Base-by-base conservation (phyloP, 2,329 filamentous ascomycete genomes). In the Plenodomus lindquistii region DNA sequence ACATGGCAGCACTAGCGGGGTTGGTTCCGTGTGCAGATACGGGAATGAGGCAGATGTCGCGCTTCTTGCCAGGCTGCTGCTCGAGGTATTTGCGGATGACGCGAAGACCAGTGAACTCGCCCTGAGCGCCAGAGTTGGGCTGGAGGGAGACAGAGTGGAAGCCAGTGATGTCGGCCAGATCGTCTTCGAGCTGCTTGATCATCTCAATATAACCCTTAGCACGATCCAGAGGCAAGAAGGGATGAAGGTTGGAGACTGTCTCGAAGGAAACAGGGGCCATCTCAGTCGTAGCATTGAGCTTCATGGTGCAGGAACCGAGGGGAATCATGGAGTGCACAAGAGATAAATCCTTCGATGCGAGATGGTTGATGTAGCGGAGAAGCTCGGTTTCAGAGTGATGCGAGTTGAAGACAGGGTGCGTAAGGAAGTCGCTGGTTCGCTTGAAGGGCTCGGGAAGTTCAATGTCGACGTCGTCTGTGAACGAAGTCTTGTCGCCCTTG, bases 301-400 rank as follows among this genome's bases (percentile, higher is more conserved):
- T 97, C 93, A 97, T 97, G 13, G 93, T 97, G 79, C 93, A 97
- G 1, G 93, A 97, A 17, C 93, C 93, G 1, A 97, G 83, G 2
- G 93, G 91, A 52, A 97, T 97, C 93, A 97, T 97, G 15, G 92
- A 97, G 76, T 97, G 93, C 2, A 92, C 89, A 4, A 97, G 81
- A 1, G 93, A 97, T 13, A 97, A 78, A 69, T 97, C 93, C 78
- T 96, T 97, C 42, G 91, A 96, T 71, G 96, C 88, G 4, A 97
- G 80, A 69, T 96, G 90, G 69, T 93, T 82, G 63, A 97, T 96
- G 75, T 97, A 97, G 37, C 93, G 87, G 42, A 97, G 79, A 62
- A 97, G 83, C 73, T 97, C 91, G 0, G 93, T 97, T 76, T 97
- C 93, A 2, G 91, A 96, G 75, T 96, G 93, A 71, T 97, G 86